Evolutionary conservation across 2,329 filamentous ascomycete species (phyloP), one percentile per base, ranked within the genome.

Genomic region (Venturia aucupariae): DNA sequence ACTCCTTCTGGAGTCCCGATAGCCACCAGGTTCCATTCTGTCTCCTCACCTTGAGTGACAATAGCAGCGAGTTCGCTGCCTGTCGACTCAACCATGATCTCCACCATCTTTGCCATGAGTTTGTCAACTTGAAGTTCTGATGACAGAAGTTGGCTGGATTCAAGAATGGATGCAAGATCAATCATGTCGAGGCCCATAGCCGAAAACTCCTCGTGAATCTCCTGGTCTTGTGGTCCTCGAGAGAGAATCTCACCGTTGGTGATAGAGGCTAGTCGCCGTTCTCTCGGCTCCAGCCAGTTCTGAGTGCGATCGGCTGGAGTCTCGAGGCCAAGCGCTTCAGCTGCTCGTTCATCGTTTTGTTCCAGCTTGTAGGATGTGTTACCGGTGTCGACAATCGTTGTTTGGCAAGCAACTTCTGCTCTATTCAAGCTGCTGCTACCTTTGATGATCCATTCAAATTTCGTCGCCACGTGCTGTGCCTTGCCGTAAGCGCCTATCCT

Each of bases 81-180:
- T 62, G 88, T 91, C 0, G 88, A 90, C 68, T 92, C 87, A 32
- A 92, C 75, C 60, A 92, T 90, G 67, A 92, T 90, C 67, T 90
- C 86, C 69, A 88, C 90, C 85, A 93, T 90, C 51, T 89, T 92
- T 70, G 88, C 86, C 66, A 92, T 81, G 4, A 93, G 80, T 69
- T 88, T 84, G 67, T 92, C 89, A 15, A 92, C 84, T 68, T 89
- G 84, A 13, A 93, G 76, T 61, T 92, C 88, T 19, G 89, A 92
- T 4, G 89, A 92, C 54, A 93, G 86, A 54, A 92, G 84, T 71
- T 92, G 90, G 11, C 88, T 91, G 2, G 87, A 90, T 69, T 90
- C 86, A 17, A 93, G 79, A 65, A 93, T 92, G 30, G 87, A 88
- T 51, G 90, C 87, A 67, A 92, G 75, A 73, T 92, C 90, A 71